Evolutionary conservation across 805 yeast species (phyloP), one percentile per base, ranked within the genome.

Genomic region (Maudiozyma serrabonitensis): DNA sequence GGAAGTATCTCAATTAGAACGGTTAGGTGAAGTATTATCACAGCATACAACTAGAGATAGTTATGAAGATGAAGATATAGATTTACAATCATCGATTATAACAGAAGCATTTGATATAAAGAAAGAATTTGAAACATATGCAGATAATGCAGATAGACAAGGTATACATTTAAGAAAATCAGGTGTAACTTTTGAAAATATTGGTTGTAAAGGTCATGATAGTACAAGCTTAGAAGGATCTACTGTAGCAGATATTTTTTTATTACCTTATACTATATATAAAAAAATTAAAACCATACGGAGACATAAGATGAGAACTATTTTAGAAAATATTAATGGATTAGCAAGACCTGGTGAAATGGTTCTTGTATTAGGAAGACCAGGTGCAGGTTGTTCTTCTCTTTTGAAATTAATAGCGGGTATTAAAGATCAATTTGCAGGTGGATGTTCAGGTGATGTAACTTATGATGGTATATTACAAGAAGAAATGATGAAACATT

Each of bases 261-360:
- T 53, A 43, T 53, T 64, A 26, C 68, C 68, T 11, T 52, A 57
- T 16, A 60, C 69, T 15, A 63, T 56, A 15, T 56, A 56, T 41
- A 60, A 58, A 43, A 55, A 65, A 50, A 55, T 64, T 40, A 62
- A 58, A 45, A 54, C 57, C 9, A 52, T 61, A 41, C 64, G 54
- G 48, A 57, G 58, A 23, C 62, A 62, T 21, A 66, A 63, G 47
- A 63, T 68, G 68, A 67, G 64, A 34, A 58, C 62, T 9, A 73
- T 73, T 16, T 54, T 73, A 43, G 65, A 67, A 6, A 59, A 72
- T 40, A 74, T 59, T 70, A 75, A 63, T 69, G 69, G 50, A 57
- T 56, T 62, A 68, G 78, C 79, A 13, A 69, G 72, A 48, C 76
- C 84, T 2, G 88, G 89, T 56, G 88, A 82, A 57, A 75, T 82